Base-by-base conservation (phyloP, 805 yeast species). In the Candida oleophila region DNA sequence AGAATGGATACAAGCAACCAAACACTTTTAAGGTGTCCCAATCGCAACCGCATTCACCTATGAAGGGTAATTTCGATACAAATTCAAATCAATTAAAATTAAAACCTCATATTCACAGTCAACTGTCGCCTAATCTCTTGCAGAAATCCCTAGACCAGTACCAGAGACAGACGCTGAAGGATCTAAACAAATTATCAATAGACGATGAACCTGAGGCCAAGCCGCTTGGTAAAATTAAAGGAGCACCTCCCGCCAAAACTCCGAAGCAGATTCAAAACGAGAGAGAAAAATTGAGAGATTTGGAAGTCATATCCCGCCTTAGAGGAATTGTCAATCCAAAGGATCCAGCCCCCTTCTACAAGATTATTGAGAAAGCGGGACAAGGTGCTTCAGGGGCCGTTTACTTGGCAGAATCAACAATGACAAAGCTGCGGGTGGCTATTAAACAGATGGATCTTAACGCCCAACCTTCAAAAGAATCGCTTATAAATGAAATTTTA, bases 311-410 rank as follows among this genome's bases (percentile, higher is more conserved):
- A 77, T 82, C 86, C 35, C 88, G 85, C 58, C 73, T 94, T 53
- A 80, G 85, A 49, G 80, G 88, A 3, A 96, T 91, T 30, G 96
- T 94, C 9, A 82, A 84, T 53, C 81, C 78, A 55, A 77, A 80
- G 38, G 96, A 94, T 67, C 99, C 99, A n/a, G 76, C 89, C 4
- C 85, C 89, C 37, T 77, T 77, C 49, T 87, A 87, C 69, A 81
- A 81, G 58, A 83, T 86, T 67, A 76, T 87, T 50, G 89, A 85
- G 60, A 85, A 85, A 54, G 94, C 92, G 1, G 99, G 99, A n/a
- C 98, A 94, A 69, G 99, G 99, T 59, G 99, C 99, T 0, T 82
- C 91, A 52, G 99, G 99, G 16, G 89, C 95, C 2, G 99, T 94
- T 16, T 94, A 87, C 61, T 73, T 90, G 42, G 97, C 97, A 0